Base-by-base conservation (phyloP, 345 rosid species). In the Litchi chinensis region DNA sequence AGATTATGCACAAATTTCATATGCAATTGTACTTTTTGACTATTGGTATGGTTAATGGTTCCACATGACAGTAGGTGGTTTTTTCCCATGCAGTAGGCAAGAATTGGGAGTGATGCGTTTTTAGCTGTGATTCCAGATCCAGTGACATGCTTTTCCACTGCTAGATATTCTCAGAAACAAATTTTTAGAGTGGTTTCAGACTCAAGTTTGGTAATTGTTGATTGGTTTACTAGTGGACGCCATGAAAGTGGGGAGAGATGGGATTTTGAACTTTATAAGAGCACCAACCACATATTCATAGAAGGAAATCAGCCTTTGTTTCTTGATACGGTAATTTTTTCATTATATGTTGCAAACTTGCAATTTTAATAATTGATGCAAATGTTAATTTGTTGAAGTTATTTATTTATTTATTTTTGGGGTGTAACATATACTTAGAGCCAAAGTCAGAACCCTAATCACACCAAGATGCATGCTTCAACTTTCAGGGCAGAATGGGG, bases 191-290 rank as follows among this genome's bases (percentile, higher is more conserved):
- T 93, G 75, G 77, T 70, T 78, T 80, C 91, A 1, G 92, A 90
- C 80, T 91, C 98, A 8, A 94, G 79, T 81, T 87, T 96, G 71
- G 89, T 94, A 37, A 75, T 94, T 78, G 97, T 96, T 18, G 97
- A 96, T 83, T 96, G 98, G 98, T 88, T 94, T 80, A 96, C 99
- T 41, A 94, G 98, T 60, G 99, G 98, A 6, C 98, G 95, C 43
- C 97, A 91, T 68, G 91, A 91, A 57, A 96, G 89, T 64, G 97
- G 98, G 65, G 97, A 96, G 77, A 93, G 88, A 85, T 96, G 99
- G 98, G 97, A 92, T 73, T 91, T 95, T 56, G 87, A 89, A 6
- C 87, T 84, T 79, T 95, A 95, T 65, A 93, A 87, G 86, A 93
- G 99, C 89, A 89, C 88, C 81, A 95, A 95, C 88, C 82, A 87